Percentiles rank a stretch among this genome's conserved stretches.
Conservation (phyloP, 139 green algal species). For the Marvania coccoides region DNA sequence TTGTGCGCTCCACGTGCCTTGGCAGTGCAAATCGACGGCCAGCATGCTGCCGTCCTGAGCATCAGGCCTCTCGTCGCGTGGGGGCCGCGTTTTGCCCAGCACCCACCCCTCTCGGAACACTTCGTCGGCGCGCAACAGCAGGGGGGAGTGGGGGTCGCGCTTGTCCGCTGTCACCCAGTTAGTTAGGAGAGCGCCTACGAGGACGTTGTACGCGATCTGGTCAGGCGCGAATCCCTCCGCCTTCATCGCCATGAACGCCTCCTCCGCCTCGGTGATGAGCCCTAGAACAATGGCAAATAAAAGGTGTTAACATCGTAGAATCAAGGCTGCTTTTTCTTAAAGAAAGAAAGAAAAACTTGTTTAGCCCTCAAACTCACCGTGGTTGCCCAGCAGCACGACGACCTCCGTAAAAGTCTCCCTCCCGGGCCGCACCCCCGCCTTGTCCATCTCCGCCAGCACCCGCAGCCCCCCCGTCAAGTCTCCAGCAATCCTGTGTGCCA, state of each 20-base stretch:
- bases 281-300: no score
- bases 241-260: neutral
- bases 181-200: neutral
- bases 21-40: constrained; percentile 17
- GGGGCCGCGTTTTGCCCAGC: neutral
- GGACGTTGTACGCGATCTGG: neutral
- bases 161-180: neutral
- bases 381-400: constrained; percentile 43
- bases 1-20: constrained; percentile 17
- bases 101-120: neutral
- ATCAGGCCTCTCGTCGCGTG: neutral
- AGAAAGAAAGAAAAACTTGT: no score
- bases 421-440: constrained; percentile 15
- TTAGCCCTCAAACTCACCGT: no score
- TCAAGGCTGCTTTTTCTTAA: no score
- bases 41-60: neutral
- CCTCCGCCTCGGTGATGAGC: neutral
- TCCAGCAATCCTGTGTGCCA: constrained; percentile 25
- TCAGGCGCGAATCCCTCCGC: neutral
- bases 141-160: neutral
- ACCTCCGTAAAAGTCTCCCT: constrained; percentile 72
- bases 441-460: constrained; percentile 13
- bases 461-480: neutral
- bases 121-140: neutral
- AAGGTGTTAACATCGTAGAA: no score